Base-by-base conservation (phyloP, 108 stramenopile genomes). In the Nitzschia inconspicua region DNA sequence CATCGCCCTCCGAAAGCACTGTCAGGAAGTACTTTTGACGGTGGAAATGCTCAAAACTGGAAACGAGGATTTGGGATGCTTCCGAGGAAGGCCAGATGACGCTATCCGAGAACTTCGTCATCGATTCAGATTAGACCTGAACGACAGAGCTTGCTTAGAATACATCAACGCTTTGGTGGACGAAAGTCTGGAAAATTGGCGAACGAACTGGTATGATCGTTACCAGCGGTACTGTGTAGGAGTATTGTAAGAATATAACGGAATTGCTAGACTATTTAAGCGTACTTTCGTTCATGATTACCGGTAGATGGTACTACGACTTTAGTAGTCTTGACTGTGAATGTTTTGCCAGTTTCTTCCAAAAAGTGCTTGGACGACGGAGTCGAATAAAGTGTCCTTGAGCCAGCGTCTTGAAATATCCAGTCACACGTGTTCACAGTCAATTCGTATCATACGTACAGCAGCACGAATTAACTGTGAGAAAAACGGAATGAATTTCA, bases 191-290 rank as follows among this genome's bases (percentile, higher is more conserved):
- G 94, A 92, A 32, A 94, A 96, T 83, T 99, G 97, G 96, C 65
- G 94, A 20, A 96, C 97, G 3, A 65, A 79, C n/a, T 94, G 80
- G 84, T 99, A 99, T 71, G 98, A 99, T 64, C 75, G 86, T 40
- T 98, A 96, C 65, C 96, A 98, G 65, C 56, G 92, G 28, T 86
- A 85, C 52, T 96, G 94, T 65, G 89, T 93, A 26, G 97, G 97
- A 16, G 95, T 98, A 0, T 52, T 88, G 62, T 91, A 76, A 20
- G n/a, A n/a, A n/a, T n/a, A n/a, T n/a, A n/a, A n/a, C n/a, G n/a
- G n/a, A n/a, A n/a, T n/a, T n/a, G n/a, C n/a, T n/a, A n/a, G n/a
- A n/a, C n/a, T n/a, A n/a, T n/a, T n/a, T n/a, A n/a, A n/a, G n/a
- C n/a, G n/a, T n/a, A n/a, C n/a, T n/a, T n/a, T n/a, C n/a, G n/a